A percentile compares a stretch with the other conserved stretches of the same genome.
These are phyloP conservation scores for Casuarina equisetifolia DNA, from an alignment of 306 rosid species.

Conservation along the genomic window DNA sequence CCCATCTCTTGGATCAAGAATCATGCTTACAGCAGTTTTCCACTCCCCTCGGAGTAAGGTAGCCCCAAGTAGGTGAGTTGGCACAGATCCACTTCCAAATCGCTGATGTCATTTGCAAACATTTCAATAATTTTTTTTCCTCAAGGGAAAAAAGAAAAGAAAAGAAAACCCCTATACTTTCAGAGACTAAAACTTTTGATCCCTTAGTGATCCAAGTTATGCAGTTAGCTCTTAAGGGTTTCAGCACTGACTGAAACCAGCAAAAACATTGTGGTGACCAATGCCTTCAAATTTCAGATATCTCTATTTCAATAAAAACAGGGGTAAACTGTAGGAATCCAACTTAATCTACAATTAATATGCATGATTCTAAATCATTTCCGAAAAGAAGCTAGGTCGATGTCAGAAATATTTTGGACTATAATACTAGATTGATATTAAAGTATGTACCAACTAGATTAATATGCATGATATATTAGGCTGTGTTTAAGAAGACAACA, in stretches of 20 bases:
- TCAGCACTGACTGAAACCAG: neutral
- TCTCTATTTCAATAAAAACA: neutral
- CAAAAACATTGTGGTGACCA: neutral
- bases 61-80: conserved; percentile 82
- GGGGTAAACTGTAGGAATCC: neutral
- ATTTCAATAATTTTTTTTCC: conserved; percentile 22
- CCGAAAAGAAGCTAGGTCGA: neutral
- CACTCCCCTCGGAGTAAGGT: conserved; percentile 85
- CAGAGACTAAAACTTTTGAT: neutral
- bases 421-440: neutral
- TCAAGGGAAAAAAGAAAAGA: conserved; percentile 12
- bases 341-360: neutral
- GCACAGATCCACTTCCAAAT: conserved; percentile 94
- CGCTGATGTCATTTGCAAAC: conserved; percentile 56
- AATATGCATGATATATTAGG: neutral
- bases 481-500: neutral
- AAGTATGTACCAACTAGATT: neutral
- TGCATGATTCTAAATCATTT: neutral
- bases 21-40: conserved; percentile 70
- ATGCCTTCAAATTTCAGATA: neutral
- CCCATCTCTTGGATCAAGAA: conserved; percentile 98
- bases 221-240: neutral
- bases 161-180: neutral
- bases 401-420: neutral
- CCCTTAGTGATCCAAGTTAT: conserved; percentile 2